Evolutionary conservation across 495 filamentous ascomycete genomes (phyloP), one percentile per base, ranked within the genome.

Genomic region (Oidiodendron maius): DNA sequence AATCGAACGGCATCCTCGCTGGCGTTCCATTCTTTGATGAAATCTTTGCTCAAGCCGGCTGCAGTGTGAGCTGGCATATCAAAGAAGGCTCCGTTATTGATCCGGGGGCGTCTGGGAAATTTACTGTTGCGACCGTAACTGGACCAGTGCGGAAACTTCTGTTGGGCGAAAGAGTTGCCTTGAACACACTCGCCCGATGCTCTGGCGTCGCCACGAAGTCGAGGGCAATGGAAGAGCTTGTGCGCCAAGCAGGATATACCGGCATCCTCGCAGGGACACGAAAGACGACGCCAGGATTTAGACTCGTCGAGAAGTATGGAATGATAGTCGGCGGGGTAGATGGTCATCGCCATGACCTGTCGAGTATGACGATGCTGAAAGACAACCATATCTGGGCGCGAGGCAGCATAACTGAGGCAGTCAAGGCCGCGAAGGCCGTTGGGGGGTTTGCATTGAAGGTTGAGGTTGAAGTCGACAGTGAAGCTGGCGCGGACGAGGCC

Each of bases 361-460:
- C 83, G 52, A 75, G 82, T 36, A 97, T 98, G 93, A 89, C 86
- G 20, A 98, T 98, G 93, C 74, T 98, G 42, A 98, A 98, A 71
- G 93, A 98, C 66, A 98, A 98, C 63, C 93, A 98, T 64, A 81
- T 98, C 23, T 94, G 88, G 85, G 86, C 87, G 32, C 66, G 70
- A 10, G 85, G 84, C 4, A 84, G 84, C 50, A 96, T 97, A 60
- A 83, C 84, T 2, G 69, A 79, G 3, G 93, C 94, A 4, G 90
- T 97, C 16, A 68, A 68, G 48, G 86, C 91, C 1, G 93, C 93
- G 3, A 90, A 89, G 65, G 74, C 81, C 12, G 89, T 81, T 0
- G 91, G 82, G 9, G 94, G 93, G 0, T 97, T 97, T 62, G 75
- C 84, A 13, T 72, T 94, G 15, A 98, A 98, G 74, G 78, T 98